phyloP scores from a whole-genome alignment of 2,329 filamentous ascomycete genomes.

The Blastomyces parvus region DNA sequence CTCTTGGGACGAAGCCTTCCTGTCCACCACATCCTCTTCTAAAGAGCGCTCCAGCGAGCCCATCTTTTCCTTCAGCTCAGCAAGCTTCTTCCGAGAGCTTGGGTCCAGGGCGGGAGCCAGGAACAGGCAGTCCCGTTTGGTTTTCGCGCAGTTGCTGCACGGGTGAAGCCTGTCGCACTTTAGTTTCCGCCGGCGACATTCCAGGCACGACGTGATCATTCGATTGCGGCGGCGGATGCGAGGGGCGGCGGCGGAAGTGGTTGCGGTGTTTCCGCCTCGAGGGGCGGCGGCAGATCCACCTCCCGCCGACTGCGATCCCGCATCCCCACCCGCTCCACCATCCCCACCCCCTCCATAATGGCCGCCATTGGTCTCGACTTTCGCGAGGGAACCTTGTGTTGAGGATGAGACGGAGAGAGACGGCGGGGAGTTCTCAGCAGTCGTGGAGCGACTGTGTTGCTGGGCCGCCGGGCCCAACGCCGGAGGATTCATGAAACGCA shows the following conservation, averaged over 20 bases:
- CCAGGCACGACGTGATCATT: constrained; percentile 60
- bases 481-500: neutral
- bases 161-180: constrained; percentile 65
- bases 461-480: neutral
- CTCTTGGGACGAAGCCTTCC: constrained; percentile 14
- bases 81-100: constrained; percentile 58
- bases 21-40: constrained; percentile 56
- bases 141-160: constrained; percentile 51
- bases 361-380: neutral
- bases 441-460: neutral
- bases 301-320: neutral
- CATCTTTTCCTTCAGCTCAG: constrained; percentile 71
- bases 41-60: constrained; percentile 60
- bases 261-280: neutral
- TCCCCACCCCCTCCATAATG: neutral
- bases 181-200: constrained; percentile 63
- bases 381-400: neutral
- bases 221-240: constrained; percentile 52
- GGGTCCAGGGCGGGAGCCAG: constrained; percentile 60
- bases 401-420: neutral
- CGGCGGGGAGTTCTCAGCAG: neutral
- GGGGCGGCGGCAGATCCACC: neutral
- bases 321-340: neutral
- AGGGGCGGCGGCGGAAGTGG: constrained; percentile 6
- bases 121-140: constrained; percentile 50